These are phyloP conservation scores for Didymella pinodella DNA, from an alignment of 2,329 filamentous ascomycete genomes.

Conservation along the genomic window DNA sequence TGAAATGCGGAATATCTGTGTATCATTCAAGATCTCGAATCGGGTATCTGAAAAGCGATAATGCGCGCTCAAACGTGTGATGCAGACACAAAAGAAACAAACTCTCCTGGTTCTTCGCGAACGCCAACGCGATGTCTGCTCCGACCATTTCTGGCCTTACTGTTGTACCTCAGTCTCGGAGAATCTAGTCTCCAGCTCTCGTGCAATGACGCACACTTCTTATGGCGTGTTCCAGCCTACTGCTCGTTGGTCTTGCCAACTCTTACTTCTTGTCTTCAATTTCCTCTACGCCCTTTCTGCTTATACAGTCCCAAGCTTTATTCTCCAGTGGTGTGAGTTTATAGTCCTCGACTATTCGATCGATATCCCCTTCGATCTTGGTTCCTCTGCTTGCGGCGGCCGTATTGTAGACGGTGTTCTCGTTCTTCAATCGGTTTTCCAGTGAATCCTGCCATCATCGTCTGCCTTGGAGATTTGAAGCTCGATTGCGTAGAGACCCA, in stretches of 20 bases:
- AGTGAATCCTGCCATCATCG: slow-evolving; percentile 79
- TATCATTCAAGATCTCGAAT: slow-evolving; percentile 19
- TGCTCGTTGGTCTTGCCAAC: not conserved
- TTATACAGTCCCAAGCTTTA: not conserved
- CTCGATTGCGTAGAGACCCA: slow-evolving; percentile 89
- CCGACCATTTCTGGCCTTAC: not conserved
- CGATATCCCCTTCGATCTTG: not conserved
- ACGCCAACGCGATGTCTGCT: not conserved
- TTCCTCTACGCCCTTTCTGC: not conserved
- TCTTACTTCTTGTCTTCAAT: not conserved
- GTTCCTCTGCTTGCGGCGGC: not conserved
- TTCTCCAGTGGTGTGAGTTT: not conserved
- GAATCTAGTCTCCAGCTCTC: not conserved
- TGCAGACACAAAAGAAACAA: slow-evolving; percentile 10
- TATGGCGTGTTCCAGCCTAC: not conserved
- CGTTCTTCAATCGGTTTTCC: slow-evolving; percentile 79
- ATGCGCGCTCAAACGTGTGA: slow-evolving; percentile 19
- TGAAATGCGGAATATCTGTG: slow-evolving; percentile 14
- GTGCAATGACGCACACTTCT: not conserved
- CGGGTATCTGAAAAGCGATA: slow-evolving; percentile 19
- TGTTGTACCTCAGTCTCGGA: not conserved
- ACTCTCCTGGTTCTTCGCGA: not conserved
- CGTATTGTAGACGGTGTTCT: not conserved
- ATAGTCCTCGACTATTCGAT: not conserved
- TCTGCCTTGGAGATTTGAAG: slow-evolving; percentile 86